These are phyloP conservation scores for Porphyrellus cyaneotinctus DNA, from an alignment of 768 basidiomycete genomes.

Conservation along the genomic window DNA sequence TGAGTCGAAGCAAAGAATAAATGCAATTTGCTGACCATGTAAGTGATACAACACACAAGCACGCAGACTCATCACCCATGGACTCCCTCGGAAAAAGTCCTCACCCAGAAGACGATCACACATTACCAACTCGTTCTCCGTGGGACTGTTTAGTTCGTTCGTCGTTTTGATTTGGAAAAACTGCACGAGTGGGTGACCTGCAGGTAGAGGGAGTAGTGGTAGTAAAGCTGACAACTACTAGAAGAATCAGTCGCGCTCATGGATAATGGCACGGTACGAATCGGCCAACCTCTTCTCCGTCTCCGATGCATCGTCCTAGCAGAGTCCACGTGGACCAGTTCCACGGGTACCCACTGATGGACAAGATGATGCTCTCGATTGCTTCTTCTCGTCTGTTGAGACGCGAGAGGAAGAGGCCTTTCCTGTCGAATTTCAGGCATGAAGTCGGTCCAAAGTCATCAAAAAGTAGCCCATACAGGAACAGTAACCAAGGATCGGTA, in stretches of 20 bases:
- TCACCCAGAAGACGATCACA: constrained; percentile 72
- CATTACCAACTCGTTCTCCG: constrained; percentile 77
- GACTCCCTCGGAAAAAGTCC: constrained; percentile 74
- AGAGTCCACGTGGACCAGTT: constrained; percentile 95
- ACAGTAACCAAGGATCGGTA: constrained; percentile 79
- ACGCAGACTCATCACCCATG: constrained; percentile 82
- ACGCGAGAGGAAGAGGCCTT: constrained; percentile 78
- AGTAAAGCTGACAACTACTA: constrained; percentile 42
- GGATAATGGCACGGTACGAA: not conserved
- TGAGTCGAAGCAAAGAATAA: constrained; percentile 3
- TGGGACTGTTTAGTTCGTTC: constrained; percentile 85
- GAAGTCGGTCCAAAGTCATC: not conserved
- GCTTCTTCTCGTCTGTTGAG: constrained; percentile 80
- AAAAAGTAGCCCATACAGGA: constrained; percentile 48
- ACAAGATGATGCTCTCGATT: constrained; percentile 72
- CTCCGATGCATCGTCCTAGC: constrained; percentile 72
- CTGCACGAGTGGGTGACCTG: constrained; percentile 51
- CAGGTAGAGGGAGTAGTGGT: constrained; percentile 44
- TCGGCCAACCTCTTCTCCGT: constrained; percentile 73
- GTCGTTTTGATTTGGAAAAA: constrained; percentile 87
- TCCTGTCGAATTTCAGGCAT: constrained; percentile 42
- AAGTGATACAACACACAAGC: constrained; percentile 88
- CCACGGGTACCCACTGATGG: constrained; percentile 78
- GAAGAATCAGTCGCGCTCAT: constrained; percentile 8
- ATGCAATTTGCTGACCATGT: constrained; percentile 58